Percentiles rank a stretch among this genome's conserved stretches.
phyloP scores from a whole-genome alignment of 2,329 filamentous ascomycete genomes.

The Trichoderma sp. region DNA sequence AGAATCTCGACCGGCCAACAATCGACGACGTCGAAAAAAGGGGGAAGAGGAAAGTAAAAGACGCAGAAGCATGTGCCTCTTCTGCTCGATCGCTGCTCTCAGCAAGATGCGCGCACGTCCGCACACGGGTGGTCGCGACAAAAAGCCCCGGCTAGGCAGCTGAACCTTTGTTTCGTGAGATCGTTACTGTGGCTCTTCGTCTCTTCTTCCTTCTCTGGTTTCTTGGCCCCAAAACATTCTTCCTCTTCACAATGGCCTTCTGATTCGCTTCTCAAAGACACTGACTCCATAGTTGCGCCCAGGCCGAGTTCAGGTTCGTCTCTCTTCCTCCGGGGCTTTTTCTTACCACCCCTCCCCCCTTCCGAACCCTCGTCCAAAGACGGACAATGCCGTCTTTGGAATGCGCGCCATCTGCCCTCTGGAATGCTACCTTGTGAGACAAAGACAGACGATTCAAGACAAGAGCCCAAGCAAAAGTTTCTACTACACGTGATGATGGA shows the following conservation, averaged over 20 bases:
- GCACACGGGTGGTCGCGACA: neutral
- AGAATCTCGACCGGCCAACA: neutral
- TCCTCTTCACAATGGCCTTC: neutral
- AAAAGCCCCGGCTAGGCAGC: neutral
- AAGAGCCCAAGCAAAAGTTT: constrained; percentile 29
- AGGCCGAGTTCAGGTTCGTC: neutral
- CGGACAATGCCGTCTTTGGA: constrained; percentile 38
- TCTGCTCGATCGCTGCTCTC: neutral
- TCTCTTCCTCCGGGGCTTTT: neutral
- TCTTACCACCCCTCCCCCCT: neutral
- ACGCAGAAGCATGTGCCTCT: neutral
- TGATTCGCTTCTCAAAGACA: neutral
- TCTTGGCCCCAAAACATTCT: neutral
- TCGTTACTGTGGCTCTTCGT: neutral
- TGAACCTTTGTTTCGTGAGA: neutral
- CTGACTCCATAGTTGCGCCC: neutral
- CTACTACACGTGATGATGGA: constrained; percentile 31
- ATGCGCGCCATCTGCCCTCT: constrained; percentile 32
- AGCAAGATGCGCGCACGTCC: constrained; percentile 4
- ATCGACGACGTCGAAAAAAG: neutral
- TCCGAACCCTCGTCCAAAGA: constrained; percentile 35
- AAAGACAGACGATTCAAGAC: constrained; percentile 34
- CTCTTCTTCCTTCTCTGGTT: neutral
- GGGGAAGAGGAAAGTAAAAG: neutral
- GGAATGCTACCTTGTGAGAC: constrained; percentile 42